A percentile compares a stretch with the other conserved stretches of the same genome.
phyloP scores from a whole-genome alignment of 2,329 filamentous ascomycete genomes.

The Fusarium coffeatum region DNA sequence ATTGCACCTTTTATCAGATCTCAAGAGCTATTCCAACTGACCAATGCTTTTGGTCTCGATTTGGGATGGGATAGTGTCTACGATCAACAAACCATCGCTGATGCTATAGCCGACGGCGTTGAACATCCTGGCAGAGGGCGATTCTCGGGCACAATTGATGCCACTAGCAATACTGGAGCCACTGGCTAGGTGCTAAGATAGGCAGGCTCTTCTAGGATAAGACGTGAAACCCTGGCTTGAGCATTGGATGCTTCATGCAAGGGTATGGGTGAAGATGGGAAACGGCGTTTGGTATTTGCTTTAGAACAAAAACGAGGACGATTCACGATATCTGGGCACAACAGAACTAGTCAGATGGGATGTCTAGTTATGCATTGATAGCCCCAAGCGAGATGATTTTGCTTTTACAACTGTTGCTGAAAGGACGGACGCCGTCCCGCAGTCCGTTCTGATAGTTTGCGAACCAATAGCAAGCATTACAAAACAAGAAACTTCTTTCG shows the following conservation, averaged over 20 bases:
- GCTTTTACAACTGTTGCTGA: not conserved
- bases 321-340: slow-evolving; percentile 17
- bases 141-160: slow-evolving; percentile 53
- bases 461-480: not conserved
- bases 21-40: slow-evolving; percentile 48
- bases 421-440: not conserved
- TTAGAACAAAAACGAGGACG: not conserved
- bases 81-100: slow-evolving; percentile 44
- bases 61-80: slow-evolving; percentile 55
- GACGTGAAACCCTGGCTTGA: not conserved
- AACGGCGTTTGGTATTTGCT: slow-evolving; percentile 1
- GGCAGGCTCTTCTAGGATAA: slow-evolving; percentile 6
- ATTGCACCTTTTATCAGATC: slow-evolving; percentile 48
- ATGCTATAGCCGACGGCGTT: slow-evolving; percentile 53
- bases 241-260: not conserved
- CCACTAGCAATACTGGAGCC: slow-evolving; percentile 6
- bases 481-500: not conserved
- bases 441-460: not conserved
- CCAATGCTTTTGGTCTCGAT: slow-evolving; percentile 50
- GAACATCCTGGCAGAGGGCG: slow-evolving; percentile 53
- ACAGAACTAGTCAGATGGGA: slow-evolving; percentile 9
- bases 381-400: not conserved
- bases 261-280: not conserved
- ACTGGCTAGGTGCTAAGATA: not conserved
- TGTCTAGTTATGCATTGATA: not conserved